phyloP scores from a whole-genome alignment of 805 yeast species.

The Wickerhamiella qilinensis region DNA sequence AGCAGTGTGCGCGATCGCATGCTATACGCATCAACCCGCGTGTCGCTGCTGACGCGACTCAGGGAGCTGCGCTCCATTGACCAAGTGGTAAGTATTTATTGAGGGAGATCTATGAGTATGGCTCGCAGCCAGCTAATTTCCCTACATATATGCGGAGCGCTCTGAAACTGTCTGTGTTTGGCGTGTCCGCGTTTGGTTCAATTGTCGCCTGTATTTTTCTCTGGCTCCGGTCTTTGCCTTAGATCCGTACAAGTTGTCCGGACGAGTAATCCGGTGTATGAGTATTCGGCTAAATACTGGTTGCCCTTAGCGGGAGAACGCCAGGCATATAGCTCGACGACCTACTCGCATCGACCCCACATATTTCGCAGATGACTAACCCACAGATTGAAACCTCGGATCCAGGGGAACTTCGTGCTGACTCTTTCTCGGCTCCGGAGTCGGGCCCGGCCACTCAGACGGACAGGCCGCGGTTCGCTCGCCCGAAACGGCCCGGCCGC shows the following conservation, averaged over 20 bases:
- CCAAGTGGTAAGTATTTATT: constrained; percentile 9
- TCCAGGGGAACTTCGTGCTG: constrained; percentile 1
- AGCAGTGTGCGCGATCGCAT: constrained; percentile 81
- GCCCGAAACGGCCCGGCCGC: constrained; percentile 19
- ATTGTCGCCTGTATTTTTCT: too few relatives aligned
- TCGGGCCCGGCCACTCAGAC: constrained; percentile 1
- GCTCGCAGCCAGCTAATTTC: too few relatives aligned
- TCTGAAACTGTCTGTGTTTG: too few relatives aligned
- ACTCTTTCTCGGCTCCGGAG: background rate
- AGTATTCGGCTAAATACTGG: too few relatives aligned
- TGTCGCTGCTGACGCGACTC: constrained; percentile 18
- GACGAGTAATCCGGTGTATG: too few relatives aligned
- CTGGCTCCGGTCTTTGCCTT: too few relatives aligned
- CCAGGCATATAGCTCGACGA: background rate
- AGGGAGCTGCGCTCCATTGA: constrained; percentile 9
- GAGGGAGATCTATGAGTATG: background rate
- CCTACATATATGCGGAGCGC: too few relatives aligned
- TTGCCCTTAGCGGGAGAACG: too few relatives aligned
- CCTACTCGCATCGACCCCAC: constrained; percentile 3
- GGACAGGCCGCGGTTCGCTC: constrained; percentile 7
- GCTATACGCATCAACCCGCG: constrained; percentile 71
- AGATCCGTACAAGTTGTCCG: too few relatives aligned
- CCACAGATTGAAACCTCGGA: constrained; percentile 6
- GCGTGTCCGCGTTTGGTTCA: too few relatives aligned
- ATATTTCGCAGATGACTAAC: constrained; percentile 2